Evolutionary conservation across 179 eudicot species (phyloP).

Genomic region (Vitellaria paradoxa): DNA sequence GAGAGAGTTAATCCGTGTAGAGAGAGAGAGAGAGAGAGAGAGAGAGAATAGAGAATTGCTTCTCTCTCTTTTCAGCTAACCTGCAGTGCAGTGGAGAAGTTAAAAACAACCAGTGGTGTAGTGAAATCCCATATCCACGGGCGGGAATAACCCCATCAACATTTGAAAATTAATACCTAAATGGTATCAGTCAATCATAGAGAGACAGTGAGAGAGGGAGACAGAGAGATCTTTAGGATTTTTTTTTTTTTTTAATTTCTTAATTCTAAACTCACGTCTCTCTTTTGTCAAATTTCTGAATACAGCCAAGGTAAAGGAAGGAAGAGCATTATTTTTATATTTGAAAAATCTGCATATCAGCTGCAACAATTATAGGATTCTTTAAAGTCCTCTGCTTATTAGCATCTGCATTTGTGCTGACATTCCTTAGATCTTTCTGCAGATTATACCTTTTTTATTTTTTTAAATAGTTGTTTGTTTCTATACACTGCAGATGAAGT

Average conservation of each 20-base stretch:
- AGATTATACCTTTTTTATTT: not conserved
- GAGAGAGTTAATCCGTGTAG: no score
- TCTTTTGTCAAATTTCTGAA: no score
- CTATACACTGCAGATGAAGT: constrained; percentile 5
- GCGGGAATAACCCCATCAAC: not conserved
- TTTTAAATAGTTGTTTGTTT: not conserved
- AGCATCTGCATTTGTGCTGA: not conserved
- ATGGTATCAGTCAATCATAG: not conserved
- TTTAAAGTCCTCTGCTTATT: not conserved
- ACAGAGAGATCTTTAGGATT: not conserved
- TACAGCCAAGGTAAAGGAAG: no score
- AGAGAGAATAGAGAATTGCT: not conserved
- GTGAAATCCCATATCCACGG: constrained; percentile 11
- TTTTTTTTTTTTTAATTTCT: no score
- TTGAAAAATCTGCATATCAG: not conserved
- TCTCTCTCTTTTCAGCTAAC: not conserved
- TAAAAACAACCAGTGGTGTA: not conserved
- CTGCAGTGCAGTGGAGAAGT: not conserved
- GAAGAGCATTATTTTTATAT: not conserved
- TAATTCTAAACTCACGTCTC: no score
- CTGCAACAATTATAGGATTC: not conserved
- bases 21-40: no score
- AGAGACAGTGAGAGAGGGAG: not conserved
- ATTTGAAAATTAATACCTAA: no score
- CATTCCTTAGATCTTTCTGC: constrained; percentile 13